Base-by-base conservation (phyloP, 2,329 filamentous ascomycete species). In the Tolypocladium capitatum region DNA sequence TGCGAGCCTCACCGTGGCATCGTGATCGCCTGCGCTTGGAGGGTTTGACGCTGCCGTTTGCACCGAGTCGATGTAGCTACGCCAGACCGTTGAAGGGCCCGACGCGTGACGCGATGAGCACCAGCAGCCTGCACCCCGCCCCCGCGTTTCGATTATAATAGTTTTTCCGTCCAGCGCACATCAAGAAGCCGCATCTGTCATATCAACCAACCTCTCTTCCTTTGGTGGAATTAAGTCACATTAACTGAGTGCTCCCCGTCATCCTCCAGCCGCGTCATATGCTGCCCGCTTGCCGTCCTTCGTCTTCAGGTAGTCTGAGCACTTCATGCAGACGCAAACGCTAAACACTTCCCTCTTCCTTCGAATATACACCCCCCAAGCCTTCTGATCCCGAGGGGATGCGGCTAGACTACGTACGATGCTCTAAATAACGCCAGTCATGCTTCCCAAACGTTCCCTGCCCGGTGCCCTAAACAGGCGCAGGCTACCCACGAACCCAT, bases 1-100 rank as follows among this genome's bases (percentile, higher is more conserved):
- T 13, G 18, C 11, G 1, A 11, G 16, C 18, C 52, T 4, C 53
- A 60, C 58, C 59, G 53, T 47, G 59, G 58, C 59, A 61, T 60
- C 33, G 50, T 57, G 43, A 42, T 50, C 47, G 43, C 34, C 32
- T 40, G 45, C 47, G 3, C 18, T 9, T 41, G 16, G 33, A 18
- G 16, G 38, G 14, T 2, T 28, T 45, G 31, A 18, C 14, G 43
- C 43, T 45, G 43, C 32, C 43, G 43, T 24, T 24, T 16, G 32
- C 10, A 45, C 20, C 21, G 35, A 21, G 43, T 45, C 43, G n/a
- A 34, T 31, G 27, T 21, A 34, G 43, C 36, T 38, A 21, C 36
- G 42, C 33, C 46, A 43, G 42, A 21, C 18, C n/a, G n/a, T n/a
- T n/a, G n/a, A n/a, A 11, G 18, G 7, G 31, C 46, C 30, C 36